Conservation (phyloP, 2,329 filamentous ascomycete genomes). For the Esteya vermicola region DNA sequence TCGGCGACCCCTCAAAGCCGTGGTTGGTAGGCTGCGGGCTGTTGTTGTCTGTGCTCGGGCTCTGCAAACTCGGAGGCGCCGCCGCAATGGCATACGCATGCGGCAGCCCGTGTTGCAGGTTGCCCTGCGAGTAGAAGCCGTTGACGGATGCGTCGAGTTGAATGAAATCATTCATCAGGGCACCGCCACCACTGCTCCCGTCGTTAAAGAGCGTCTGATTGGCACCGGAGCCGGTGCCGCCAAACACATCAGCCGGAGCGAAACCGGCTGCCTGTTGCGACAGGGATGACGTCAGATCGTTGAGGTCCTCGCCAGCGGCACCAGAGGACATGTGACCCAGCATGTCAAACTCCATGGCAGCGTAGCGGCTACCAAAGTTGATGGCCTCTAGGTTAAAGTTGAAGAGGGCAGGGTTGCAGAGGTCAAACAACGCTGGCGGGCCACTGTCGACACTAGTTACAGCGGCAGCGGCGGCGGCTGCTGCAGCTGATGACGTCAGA, state of each 20-base stretch:
- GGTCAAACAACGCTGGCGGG: constrained; percentile 59
- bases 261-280: constrained; percentile 24
- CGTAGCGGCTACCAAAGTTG: constrained; percentile 93
- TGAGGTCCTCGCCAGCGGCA: constrained; percentile 64
- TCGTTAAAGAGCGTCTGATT: constrained; percentile 34
- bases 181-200: constrained; percentile 12
- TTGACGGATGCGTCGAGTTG: constrained; percentile 34
- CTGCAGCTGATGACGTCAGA: too few relatives aligned
- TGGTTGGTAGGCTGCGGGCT: constrained; percentile 42
- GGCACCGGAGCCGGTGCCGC: constrained; percentile 34
- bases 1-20: constrained; percentile 42
- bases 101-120: constrained; percentile 46
- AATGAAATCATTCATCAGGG: constrained; percentile 36
- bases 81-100: constrained; percentile 52
- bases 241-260: constrained; percentile 32
- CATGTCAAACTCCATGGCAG: constrained; percentile 90
- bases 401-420: constrained; percentile 81
- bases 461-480: constrained; percentile 19
- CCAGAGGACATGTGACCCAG: constrained; percentile 92
- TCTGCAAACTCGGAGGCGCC: constrained; percentile 46
- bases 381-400: constrained; percentile 92
- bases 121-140: constrained; percentile 38
- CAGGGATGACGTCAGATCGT: constrained; percentile 39
- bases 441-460: constrained; percentile 36
- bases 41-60: constrained; percentile 49